Conservation (phyloP, 805 yeast species). For the Candida ascalaphidarum region DNA sequence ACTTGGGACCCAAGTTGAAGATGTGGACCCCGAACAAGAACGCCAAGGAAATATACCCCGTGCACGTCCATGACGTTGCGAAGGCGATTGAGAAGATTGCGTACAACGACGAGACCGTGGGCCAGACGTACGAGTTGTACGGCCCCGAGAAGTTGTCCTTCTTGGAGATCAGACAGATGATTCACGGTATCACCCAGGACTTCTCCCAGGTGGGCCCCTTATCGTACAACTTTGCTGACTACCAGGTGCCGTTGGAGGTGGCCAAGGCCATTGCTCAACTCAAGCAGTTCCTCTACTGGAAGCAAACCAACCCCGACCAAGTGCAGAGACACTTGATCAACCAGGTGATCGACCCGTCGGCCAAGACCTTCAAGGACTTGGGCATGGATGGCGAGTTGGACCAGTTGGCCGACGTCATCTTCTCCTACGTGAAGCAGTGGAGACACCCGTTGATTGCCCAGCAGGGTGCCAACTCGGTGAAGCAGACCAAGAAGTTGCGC, state of each 20-base stretch:
- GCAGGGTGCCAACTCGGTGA: constrained; percentile 33
- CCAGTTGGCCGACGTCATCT: constrained; percentile 37
- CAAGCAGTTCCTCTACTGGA: constrained; percentile 37
- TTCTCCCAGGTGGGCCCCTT: constrained; percentile 37
- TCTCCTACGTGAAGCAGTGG: constrained; percentile 40
- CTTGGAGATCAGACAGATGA: constrained; percentile 60
- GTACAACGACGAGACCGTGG: constrained; percentile 72
- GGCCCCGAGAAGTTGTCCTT: constrained; percentile 63
- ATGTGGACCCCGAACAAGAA: constrained; percentile 61
- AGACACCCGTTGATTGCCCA: constrained; percentile 42
- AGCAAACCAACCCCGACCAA: constrained; percentile 58
- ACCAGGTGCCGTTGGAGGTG: constrained; percentile 34
- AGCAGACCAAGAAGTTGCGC: constrained; percentile 34
- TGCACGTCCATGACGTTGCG: constrained; percentile 74
- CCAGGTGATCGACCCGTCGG: constrained; percentile 53
- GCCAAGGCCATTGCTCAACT: constrained; percentile 38
- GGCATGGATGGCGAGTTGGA: constrained; percentile 37
- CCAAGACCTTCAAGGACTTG: constrained; percentile 60
- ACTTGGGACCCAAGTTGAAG: constrained; percentile 44
- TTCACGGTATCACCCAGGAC: constrained; percentile 53
- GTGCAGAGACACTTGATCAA: constrained; percentile 64
- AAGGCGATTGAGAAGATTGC: constrained; percentile 71
- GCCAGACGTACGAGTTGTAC: constrained; percentile 64
- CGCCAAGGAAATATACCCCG: constrained; percentile 58
- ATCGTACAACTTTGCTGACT: constrained; percentile 34